Evolutionary conservation across 1,284 basidiomycete genomes (phyloP), one percentile per base, ranked within the genome.

Genomic region (Testicularia cyperi): DNA sequence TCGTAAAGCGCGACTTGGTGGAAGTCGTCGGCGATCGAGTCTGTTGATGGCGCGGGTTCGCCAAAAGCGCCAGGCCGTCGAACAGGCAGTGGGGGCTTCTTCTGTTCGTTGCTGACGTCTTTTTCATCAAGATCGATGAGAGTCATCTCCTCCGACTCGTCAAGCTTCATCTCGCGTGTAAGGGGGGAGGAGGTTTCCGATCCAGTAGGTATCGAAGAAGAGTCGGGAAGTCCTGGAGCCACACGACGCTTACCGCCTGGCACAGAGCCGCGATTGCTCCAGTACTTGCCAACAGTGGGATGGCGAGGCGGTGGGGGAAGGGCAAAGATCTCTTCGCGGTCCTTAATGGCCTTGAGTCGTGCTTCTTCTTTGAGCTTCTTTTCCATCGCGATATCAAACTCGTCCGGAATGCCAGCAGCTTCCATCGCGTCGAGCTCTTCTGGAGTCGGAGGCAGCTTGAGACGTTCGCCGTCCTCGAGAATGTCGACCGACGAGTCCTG

Each of bases 341-440:
- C 58, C 39, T 61, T 24, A 16, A 38, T 26, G 8, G 44, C 49
- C 15, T 34, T 34, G 5, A 20, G 26, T 18, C 20, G 27, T 14
- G 29, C 43, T 15, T 60, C 58, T 26, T 63, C 55, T 13, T 30
- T 19, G 21, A 40, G 53, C 38, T 60, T 51, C 21, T 38, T 48
- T 16, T 67, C 70, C 7, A 66, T 21, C 7, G 34, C 56, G 26
- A 71, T 27, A 41, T 75, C 74, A 29, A 67, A 63, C 19, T 75
- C 74, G 20, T 75, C 74, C 21, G 69, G 67, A 28, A 74, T 68
- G 6, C 73, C 73, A 0, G 68, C 68, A 7, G 49, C 44, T 23
- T 75, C 73, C 46, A 75, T 52, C 16, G 69, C 67, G 23, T 72
- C 70, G 22, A 75, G 42, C 51, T 75, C 68, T 31, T 67, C 62